Conservation (phyloP, 805 yeast genomes). For the Metschnikowia anglica region DNA sequence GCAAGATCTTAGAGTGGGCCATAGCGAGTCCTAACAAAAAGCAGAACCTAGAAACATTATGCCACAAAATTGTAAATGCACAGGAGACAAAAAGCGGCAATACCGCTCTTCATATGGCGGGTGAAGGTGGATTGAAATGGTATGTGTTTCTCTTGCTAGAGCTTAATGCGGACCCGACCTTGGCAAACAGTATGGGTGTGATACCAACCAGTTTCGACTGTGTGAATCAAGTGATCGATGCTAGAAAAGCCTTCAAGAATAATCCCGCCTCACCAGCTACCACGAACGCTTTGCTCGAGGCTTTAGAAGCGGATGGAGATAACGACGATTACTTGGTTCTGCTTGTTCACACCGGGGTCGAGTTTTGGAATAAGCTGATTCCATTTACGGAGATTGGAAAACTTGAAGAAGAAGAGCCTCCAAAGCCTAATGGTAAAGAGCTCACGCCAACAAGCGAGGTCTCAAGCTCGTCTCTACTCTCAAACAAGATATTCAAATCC, state of each 20-base stretch:
- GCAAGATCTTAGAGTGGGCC: conserved; percentile 36
- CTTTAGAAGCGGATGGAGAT: conserved; percentile 16
- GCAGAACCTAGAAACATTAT: conserved; percentile 16
- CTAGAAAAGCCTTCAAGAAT: conserved; percentile 16
- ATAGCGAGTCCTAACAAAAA: conserved; percentile 24
- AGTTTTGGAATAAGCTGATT: conserved; percentile 29
- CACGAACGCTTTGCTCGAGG: conserved; percentile 12
- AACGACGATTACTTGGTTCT: conserved; percentile 31
- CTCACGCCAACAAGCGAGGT: conserved; percentile 15
- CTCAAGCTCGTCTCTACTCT: conserved; percentile 20
- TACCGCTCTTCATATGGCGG: conserved; percentile 42
- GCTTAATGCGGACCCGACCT: conserved; percentile 51
- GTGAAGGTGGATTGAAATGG: conserved; percentile 41
- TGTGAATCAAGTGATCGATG: conserved; percentile 38
- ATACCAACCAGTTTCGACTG: conserved; percentile 86
- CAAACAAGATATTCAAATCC: conserved; percentile 37
- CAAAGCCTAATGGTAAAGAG: background rate
- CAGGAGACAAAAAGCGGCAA: conserved; percentile 39
- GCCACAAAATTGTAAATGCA: conserved; percentile 29
- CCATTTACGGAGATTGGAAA: conserved; percentile 15
- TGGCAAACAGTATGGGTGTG: conserved; percentile 82
- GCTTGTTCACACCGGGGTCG: conserved; percentile 35
- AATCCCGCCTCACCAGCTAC: conserved; percentile 15
- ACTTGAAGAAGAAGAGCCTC: conserved; percentile 11
- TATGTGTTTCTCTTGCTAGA: conserved; percentile 34